A percentile compares a stretch with the other conserved stretches of the same genome.
phyloP scores from a whole-genome alignment of 148 eudicot genomes.

The Fagopyrum tataricum region DNA sequence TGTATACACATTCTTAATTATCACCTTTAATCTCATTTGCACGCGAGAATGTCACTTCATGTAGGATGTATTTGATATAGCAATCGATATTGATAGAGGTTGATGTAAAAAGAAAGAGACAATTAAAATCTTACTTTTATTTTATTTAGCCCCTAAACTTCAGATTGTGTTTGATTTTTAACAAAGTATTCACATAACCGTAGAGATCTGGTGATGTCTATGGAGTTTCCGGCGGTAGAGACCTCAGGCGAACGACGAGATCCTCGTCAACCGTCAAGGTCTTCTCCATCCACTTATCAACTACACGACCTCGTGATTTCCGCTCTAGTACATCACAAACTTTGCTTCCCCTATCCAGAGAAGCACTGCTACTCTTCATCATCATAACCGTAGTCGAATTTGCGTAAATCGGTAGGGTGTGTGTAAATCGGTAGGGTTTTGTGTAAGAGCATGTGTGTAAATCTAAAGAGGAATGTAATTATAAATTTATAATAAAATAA shows the following conservation, averaged over 20 bases:
- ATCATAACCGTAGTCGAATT: neutral
- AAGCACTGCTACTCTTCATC: constrained; percentile 14
- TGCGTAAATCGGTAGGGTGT: no score
- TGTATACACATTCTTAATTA: neutral
- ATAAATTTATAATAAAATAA: no score
- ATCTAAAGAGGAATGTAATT: no score
- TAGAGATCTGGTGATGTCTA: no score
- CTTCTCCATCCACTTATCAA: constrained; percentile 61
- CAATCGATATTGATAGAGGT: no score
- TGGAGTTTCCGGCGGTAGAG: constrained; percentile 18
- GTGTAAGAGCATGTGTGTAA: no score
- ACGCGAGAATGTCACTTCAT: neutral
- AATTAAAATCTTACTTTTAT: no score
- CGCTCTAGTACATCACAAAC: neutral
- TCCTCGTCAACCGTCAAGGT: constrained; percentile 18
- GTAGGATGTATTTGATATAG: neutral
- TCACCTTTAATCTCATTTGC: neutral
- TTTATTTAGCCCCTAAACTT: no score
- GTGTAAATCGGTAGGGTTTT: no score
- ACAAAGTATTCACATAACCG: no score
- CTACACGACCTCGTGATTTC: constrained; percentile 21
- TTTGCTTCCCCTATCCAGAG: constrained; percentile 12
- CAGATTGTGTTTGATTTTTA: no score
- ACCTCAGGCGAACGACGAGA: constrained; percentile 21
- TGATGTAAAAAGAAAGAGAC: no score